Evolutionary conservation across 805 yeast genomes (phyloP), one percentile per base, ranked within the genome.

Genomic region (Sungouiozyma intestinalis): DNA sequence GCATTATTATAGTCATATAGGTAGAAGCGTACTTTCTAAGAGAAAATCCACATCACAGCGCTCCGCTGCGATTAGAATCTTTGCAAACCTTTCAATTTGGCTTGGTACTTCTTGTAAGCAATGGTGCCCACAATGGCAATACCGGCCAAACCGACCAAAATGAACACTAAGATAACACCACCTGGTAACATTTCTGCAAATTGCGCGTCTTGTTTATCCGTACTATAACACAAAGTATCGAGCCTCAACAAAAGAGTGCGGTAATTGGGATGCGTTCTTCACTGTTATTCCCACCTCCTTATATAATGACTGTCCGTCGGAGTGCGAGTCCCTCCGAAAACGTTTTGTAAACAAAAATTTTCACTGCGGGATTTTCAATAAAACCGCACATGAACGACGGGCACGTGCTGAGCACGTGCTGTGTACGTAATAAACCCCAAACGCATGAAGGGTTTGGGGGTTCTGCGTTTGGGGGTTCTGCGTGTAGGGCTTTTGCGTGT

Each of bases 121-220:
- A 62, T 52, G 27, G 60, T 56, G 41, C 42, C 31, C 41, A 58
- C 37, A 43, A 63, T 54, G 44, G 61, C 65, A 47, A 53, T 43
- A 51, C 51, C 41, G 45, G 67, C 63, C 51, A 62, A 55, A 49
- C 57, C 60, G 49, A 60, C 60, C 45, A 62, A 51, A 45, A 62
- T 67, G 67, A 79, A 77, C 52, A 79, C 85, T 62, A 79, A 70
- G 64, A 79, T 79, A 68, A 79, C 85, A 67, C 85, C 85, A 50
- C 79, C 71, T 64, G 85, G 84, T 60, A 79, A 70, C 81, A 77
- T 78, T 60, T 57, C 57, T 46, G 40, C 36, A n/a, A n/a, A n/a
- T n/a, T 32, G 38, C 40, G 41, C 33, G 42, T 33, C 32, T 39
- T 24, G 29, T 24, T 24, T 24, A 24, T 24, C 29, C 29, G 29